phyloP scores from a whole-genome alignment of 1,284 basidiomycete species.

The Marasmius sp. region DNA sequence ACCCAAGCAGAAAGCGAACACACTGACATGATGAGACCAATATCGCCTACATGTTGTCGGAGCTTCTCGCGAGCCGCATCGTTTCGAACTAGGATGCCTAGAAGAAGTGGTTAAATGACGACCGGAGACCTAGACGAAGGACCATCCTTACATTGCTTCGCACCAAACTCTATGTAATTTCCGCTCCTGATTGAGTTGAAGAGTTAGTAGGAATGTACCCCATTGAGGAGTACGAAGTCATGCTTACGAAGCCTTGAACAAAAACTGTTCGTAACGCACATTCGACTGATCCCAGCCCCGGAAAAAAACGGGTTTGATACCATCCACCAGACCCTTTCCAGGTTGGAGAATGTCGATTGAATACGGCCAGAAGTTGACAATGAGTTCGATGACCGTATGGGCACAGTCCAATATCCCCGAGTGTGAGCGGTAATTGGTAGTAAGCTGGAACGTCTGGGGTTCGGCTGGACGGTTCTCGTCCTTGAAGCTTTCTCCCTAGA shows the following conservation, averaged over 20 bases:
- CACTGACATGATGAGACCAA: slow-evolving; percentile 62
- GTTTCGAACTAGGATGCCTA: slow-evolving; percentile 71
- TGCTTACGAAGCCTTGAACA: slow-evolving; percentile 44
- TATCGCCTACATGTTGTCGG: slow-evolving; percentile 52
- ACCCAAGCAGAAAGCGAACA: neutral
- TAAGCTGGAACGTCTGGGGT: slow-evolving; percentile 58
- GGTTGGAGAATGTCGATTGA: slow-evolving; percentile 60
- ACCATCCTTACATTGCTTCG: slow-evolving; percentile 55
- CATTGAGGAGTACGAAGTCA: too few species aligned
- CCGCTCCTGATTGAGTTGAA: slow-evolving; percentile 21
- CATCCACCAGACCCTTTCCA: slow-evolving; percentile 60
- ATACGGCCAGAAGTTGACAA: slow-evolving; percentile 63
- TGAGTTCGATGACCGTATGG: slow-evolving; percentile 59
- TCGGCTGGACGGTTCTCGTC: neutral
- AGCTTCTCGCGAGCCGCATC: slow-evolving; percentile 51
- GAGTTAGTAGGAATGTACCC: neutral
- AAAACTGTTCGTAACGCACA: slow-evolving; percentile 55
- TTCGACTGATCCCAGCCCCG: slow-evolving; percentile 52
- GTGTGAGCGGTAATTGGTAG: slow-evolving; percentile 71
- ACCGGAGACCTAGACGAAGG: neutral
- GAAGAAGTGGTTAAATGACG: neutral
- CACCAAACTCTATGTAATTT: slow-evolving; percentile 62
- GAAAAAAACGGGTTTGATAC: slow-evolving; percentile 61
- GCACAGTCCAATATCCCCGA: slow-evolving; percentile 69
- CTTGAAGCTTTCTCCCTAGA: slow-evolving; percentile 9